Evolutionary conservation across 1,284 basidiomycete species (phyloP), one percentile per base, ranked within the genome.

Genomic region (Ustilago sp.): DNA sequence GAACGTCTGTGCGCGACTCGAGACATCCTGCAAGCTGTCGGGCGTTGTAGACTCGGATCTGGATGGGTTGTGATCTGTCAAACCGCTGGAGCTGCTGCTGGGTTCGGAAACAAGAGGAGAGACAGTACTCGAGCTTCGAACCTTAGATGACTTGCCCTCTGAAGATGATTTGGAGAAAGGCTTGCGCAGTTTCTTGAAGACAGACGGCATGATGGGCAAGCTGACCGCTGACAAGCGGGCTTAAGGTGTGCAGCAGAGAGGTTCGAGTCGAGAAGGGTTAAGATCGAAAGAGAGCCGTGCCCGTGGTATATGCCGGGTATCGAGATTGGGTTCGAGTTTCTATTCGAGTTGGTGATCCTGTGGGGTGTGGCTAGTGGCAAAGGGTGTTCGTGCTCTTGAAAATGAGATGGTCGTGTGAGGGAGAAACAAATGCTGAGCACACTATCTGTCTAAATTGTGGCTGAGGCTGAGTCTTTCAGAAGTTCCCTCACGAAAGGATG

Each of bases 131-230:
- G 53, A 59, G 54, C 58, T 61, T 38, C 15, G 59, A 3, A 45
- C 55, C 17, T 67, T 60, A n/a, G 45, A 31, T 9, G 60, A 47
- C 13, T 56, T 67, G 48, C 15, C 4, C 28, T 63, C 50, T 48
- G 43, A 35, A 28, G 60, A 63, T 15, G 64, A 51, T 52, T 59
- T 63, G 9, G 56, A 56, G 31, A 72, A 56, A 6, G 69, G 50
- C 64, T 67, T 67, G 55, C 63, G 64, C 9, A 72, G 17, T 8
- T 34, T 63, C 36, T 63, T 72, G 59, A 72, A 72, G n/a, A 72
- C 43, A 52, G 69, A 67, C n/a, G 69, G 69, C 69, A 72, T 72
- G 15, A 8, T 60, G 43, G 34, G 19, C n/a, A 28, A 17, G 4
- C 34, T 28, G 13, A 32, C 62, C 32, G 50, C 31, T 11, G 35